Conservation (phyloP, 208 protist species). For the Trypanosoma melophagium region DNA sequence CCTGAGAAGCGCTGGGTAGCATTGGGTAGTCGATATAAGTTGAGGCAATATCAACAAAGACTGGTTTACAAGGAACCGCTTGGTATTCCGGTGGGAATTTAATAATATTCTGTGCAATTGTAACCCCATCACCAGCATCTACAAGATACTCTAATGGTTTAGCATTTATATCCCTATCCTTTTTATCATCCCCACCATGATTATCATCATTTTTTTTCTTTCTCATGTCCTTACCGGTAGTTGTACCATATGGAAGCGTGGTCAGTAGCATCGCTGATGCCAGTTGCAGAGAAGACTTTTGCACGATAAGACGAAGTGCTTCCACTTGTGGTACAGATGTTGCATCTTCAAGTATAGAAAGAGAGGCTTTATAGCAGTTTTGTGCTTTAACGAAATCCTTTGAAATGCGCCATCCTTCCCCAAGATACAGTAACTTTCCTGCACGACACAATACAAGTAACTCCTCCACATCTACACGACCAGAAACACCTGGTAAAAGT, state of each 20-base stretch:
- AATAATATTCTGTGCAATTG: constrained; percentile 59
- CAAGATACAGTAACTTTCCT: constrained; percentile 65
- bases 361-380: constrained; percentile 52
- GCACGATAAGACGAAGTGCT: constrained; percentile 38
- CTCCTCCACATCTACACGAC: constrained; percentile 54
- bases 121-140: constrained; percentile 35
- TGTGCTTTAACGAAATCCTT: constrained; percentile 26
- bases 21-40: constrained; percentile 73
- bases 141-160: constrained; percentile 32
- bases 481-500: constrained; percentile 73
- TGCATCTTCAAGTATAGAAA: constrained; percentile 36
- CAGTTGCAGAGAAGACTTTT: constrained; percentile 43
- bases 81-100: constrained; percentile 85
- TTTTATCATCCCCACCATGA: not conserved
- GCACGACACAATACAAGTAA: constrained; percentile 49
- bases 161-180: not conserved
- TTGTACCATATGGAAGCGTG: not conserved
- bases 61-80: constrained; percentile 75
- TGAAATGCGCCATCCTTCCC: constrained; percentile 68
- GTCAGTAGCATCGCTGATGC: constrained; percentile 40
- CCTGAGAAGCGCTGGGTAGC: constrained; percentile 1
- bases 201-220: not conserved
- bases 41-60: constrained; percentile 83
- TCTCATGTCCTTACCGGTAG: constrained; percentile 16
- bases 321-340: constrained; percentile 23